Evolutionary conservation across 805 yeast genomes (phyloP).

Genomic region (Barnettozyma botsteinii): DNA sequence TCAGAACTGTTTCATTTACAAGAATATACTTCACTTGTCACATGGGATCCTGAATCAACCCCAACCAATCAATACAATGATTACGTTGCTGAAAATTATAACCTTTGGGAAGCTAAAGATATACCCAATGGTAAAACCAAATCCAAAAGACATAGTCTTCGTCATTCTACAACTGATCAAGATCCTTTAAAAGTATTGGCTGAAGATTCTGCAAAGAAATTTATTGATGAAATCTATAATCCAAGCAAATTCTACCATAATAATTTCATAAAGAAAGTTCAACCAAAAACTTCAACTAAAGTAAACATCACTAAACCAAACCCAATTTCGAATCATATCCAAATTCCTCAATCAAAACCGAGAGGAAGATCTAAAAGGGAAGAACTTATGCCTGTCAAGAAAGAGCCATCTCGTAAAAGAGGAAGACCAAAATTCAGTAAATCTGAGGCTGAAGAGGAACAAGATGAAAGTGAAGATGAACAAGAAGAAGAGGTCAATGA

Average conservation of each 20-base stretch:
- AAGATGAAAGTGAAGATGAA: slow-evolving; percentile 7
- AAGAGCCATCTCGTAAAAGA: neutral
- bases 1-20: slow-evolving; percentile 61
- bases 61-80: slow-evolving; percentile 32
- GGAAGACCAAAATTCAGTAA: neutral
- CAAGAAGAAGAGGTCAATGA: slow-evolving; percentile 6
- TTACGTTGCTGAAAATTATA: slow-evolving; percentile 15
- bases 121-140: slow-evolving; percentile 4
- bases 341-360: neutral
- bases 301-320: too few species aligned
- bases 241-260: slow-evolving; percentile 21
- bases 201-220: slow-evolving; percentile 12
- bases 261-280: slow-evolving; percentile 13
- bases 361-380: neutral
- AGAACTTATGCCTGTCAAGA: neutral
- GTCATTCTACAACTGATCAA: slow-evolving; percentile 8
- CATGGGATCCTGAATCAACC: slow-evolving; percentile 51
- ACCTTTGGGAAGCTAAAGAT: slow-evolving; percentile 22
- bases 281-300: neutral
- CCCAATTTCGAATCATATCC: neutral
- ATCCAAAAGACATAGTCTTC: slow-evolving; percentile 22
- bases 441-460: slow-evolving; percentile 3
- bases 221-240: slow-evolving; percentile 13
- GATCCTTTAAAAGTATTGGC: slow-evolving; percentile 18
- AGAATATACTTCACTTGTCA: slow-evolving; percentile 54